Evolutionary conservation across 768 basidiomycete genomes (phyloP), one percentile per base, ranked within the genome.

Genomic region (Epithele typhae): DNA sequence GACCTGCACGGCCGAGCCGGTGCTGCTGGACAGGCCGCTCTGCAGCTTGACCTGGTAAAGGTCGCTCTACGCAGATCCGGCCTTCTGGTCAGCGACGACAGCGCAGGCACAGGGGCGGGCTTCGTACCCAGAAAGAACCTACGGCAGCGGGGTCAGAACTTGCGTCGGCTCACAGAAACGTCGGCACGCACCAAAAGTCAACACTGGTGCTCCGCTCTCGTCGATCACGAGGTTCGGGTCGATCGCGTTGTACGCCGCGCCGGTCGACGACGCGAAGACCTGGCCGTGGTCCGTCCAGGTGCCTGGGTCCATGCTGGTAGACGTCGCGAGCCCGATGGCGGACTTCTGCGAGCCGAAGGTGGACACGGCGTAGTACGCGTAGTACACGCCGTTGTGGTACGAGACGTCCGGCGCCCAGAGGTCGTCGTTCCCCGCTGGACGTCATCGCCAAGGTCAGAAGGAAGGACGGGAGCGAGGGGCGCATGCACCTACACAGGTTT

Each of bases 341-440:
- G 58, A 59, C 32, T 58, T 48, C 46, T 61, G 60, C 23, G 51
- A 53, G 25, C 60, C 60, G 24, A 58, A 50, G 1, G 52, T 48
- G 19, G 58, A 58, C 3, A 56, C 54, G 1, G 55, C 47, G 46
- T 58, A 61, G 42, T 58, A 61, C n/a, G 55, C 50, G 24, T 47
- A 48, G 34, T 60, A 60, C 25, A 41, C 30, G 25, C 57, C 59
- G 35, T 53, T 53, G 35, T 56, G 42, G 39, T 46, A 55, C 14
- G 51, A 51, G 5, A 60, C 55, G 40, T 60, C 59, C 1, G 59
- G 59, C 3, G 59, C 59, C 59, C 59, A 60, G n/a, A 55, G 44
- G n/a, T 52, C 53, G 42, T 55, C 53, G 5, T 40, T 40, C 1
- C 57, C 57, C 5, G 52, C 52, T 49, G 21, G 14, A 18, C 5